These are phyloP conservation scores for Plantago ovata DNA, from an alignment of 257 asterid genomes.

Conservation along the genomic window DNA sequence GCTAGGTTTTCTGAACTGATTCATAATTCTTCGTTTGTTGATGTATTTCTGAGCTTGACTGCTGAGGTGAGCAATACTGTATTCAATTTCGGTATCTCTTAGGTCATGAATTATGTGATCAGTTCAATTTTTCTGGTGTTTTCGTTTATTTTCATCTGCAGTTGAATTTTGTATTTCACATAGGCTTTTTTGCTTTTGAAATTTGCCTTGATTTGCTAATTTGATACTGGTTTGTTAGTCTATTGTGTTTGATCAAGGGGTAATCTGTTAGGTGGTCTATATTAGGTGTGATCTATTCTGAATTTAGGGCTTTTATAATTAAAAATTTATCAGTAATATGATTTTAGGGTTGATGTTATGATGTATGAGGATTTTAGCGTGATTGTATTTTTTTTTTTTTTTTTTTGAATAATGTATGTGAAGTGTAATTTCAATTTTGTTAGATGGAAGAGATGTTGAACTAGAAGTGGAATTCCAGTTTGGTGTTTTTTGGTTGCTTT, in stretches of 20 bases:
- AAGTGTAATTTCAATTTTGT: neutral
- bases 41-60: constrained; percentile 16
- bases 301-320: neutral
- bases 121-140: neutral
- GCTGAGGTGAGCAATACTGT: constrained; percentile 32
- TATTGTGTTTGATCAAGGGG: neutral
- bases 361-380: too few relatives aligned
- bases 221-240: neutral
- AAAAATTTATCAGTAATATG: too few relatives aligned
- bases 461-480: constrained; percentile 11
- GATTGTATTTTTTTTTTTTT: too few relatives aligned
- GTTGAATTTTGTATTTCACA: neutral
- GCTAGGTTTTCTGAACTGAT: constrained; percentile 14
- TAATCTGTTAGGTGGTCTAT: neutral
- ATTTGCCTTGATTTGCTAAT: neutral
- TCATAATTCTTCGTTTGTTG: constrained; percentile 3
- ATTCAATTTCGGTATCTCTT: neutral
- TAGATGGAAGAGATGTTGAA: neutral
- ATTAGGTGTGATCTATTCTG: neutral
- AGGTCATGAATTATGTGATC: neutral
- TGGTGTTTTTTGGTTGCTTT: neutral
- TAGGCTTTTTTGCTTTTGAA: neutral
- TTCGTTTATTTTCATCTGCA: neutral
- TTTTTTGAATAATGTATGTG: too few relatives aligned
- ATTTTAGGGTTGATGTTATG: too few relatives aligned